Evolutionary conservation across 805 yeast genomes (phyloP).

Genomic region (Metschnikowia vanudenii): DNA sequence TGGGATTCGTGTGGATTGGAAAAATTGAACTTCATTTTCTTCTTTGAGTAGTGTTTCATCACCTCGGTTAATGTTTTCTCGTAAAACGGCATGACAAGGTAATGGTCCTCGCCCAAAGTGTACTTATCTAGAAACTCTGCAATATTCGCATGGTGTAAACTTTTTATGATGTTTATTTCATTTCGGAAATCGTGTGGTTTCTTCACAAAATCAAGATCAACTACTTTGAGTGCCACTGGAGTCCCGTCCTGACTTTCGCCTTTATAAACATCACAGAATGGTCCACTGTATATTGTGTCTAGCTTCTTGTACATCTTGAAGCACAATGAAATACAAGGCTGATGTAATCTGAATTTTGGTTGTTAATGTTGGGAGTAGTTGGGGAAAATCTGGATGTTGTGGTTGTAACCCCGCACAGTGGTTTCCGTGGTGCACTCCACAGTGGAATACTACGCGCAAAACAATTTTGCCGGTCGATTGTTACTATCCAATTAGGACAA

Average conservation of each 20-base stretch:
- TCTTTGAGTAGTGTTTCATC: slow-evolving; percentile 22
- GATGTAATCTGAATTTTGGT: no score
- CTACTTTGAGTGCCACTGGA: slow-evolving; percentile 34
- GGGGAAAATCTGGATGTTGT: no score
- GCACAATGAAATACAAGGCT: no score
- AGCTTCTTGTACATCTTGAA: slow-evolving; percentile 20
- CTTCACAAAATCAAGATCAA: slow-evolving; percentile 34
- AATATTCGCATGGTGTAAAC: slow-evolving; percentile 17
- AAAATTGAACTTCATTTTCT: slow-evolving; percentile 26
- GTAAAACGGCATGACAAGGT: slow-evolving; percentile 35
- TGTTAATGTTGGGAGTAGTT: no score
- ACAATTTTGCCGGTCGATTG: no score
- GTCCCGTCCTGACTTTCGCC: slow-evolving; percentile 19
- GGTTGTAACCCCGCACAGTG: no score
- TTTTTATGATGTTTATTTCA: slow-evolving; percentile 30
- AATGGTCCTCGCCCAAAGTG: slow-evolving; percentile 30
- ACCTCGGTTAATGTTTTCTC: slow-evolving; percentile 26
- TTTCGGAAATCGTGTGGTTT: slow-evolving; percentile 37
- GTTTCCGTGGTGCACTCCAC: no score
- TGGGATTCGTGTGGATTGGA: slow-evolving; percentile 21
- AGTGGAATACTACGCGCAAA: no score
- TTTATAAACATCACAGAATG: slow-evolving; percentile 33
- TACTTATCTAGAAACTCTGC: slow-evolving; percentile 23
- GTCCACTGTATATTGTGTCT: slow-evolving; percentile 32
- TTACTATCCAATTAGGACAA: no score